Conservation (phyloP, 768 basidiomycete genomes). For the Lentinula lateritia region DNA sequence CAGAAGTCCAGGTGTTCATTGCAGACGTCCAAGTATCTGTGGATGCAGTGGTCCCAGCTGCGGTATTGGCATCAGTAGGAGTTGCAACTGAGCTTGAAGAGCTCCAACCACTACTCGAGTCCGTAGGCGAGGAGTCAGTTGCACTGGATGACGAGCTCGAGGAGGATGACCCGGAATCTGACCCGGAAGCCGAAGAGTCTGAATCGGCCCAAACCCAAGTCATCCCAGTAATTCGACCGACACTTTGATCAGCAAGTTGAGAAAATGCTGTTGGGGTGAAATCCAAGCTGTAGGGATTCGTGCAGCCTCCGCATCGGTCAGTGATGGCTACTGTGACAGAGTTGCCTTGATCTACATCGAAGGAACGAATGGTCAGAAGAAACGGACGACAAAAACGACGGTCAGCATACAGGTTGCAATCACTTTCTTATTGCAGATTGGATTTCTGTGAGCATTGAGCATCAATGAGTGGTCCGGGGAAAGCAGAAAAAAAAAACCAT, state of each 20-base stretch:
- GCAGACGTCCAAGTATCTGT: not conserved
- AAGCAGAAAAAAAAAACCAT: not conserved
- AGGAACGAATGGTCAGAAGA: not conserved
- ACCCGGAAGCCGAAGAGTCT: not conserved
- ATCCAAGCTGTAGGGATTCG: not conserved
- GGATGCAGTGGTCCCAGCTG: not conserved
- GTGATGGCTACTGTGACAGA: conserved; percentile 25
- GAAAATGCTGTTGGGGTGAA: conserved; percentile 5
- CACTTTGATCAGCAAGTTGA: conserved; percentile 6
- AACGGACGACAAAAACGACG: not conserved
- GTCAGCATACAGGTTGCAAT: conserved; percentile 27
- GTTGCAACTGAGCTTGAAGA: not conserved
- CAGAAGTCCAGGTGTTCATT: not conserved
- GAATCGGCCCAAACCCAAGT: conserved; percentile 2
- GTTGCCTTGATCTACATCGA: conserved; percentile 27
- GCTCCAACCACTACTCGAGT: not conserved
- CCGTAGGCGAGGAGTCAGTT: not conserved
- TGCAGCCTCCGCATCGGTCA: conserved; percentile 42
- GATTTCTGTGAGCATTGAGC: conserved; percentile 25
- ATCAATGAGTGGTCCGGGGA: not conserved
- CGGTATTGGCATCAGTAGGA: not conserved
- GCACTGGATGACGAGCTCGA: not conserved
- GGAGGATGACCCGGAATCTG: not conserved
- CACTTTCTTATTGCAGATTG: conserved; percentile 37
- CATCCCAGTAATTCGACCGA: conserved; percentile 5